Base-by-base conservation (phyloP, 2,329 filamentous ascomycete genomes). In the Xylaria sp. region DNA sequence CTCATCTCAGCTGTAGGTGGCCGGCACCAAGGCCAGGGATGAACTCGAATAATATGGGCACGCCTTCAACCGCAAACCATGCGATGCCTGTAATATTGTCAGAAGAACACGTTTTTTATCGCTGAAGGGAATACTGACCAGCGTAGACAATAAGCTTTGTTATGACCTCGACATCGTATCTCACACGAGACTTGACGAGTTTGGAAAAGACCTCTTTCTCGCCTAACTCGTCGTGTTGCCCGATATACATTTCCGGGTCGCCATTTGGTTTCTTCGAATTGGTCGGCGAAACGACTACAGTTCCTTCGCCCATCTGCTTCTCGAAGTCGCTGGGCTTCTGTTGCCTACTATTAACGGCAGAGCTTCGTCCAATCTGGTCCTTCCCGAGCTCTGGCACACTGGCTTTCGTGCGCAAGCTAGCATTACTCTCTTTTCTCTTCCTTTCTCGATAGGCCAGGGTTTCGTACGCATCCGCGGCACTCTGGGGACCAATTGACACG, bases 161-260 rank as follows among this genome's bases (percentile, higher is more conserved):
- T 44, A 99, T 92, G 46, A 99, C 95, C 80, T 99, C 96, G n/a
- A 98, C 95, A 81, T 99, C 96, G 77, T 98, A 99, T 74, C 94
- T 87, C 68, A 97, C 94, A 73, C 96, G 89, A 58, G 96, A 94
- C 81, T 92, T 93, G 71, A 94, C 90, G 64, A 98, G 85, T 77
- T 87, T 89, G 53, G 90, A 91, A 80, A 98, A 97, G 79, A 98
- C 90, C 78, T 97, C 92, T 73, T 86, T 87, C 79, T 94, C 91
- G 57, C 89, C 89, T 31, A 87, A 75, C 73, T 87, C 85, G 53
- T 87, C 83, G 58, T 84, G 83, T 28, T 82, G 81, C 13, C 81
- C 80, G 2, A 82, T 67, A 59, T 76, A 80, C 28, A 80, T 57
- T 6, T 81, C 79, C 10, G 80, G 79, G 68, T 79, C 81, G 31